Conservation (phyloP, 1,284 basidiomycete genomes). For the Sanguinoderma infundibulare region DNA sequence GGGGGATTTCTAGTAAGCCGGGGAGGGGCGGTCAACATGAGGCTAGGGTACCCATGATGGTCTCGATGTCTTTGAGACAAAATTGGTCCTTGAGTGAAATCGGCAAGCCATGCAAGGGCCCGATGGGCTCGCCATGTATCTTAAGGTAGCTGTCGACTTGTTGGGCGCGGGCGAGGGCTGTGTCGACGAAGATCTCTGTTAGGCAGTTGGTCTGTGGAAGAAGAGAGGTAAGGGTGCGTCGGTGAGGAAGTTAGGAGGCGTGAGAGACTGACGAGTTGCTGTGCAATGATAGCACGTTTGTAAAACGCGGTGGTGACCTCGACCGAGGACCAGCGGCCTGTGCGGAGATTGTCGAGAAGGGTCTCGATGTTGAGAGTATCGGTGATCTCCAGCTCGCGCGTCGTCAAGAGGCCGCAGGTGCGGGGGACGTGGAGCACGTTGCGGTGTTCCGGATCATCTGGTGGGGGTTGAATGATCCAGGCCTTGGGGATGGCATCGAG, state of each 20-base stretch:
- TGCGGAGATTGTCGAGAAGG: constrained; percentile 53
- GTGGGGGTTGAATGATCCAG: constrained; percentile 56
- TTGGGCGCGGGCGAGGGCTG: constrained; percentile 54
- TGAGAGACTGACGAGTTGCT: constrained; percentile 72
- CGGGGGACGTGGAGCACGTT: constrained; percentile 63
- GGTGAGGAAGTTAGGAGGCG: neutral
- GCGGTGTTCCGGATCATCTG: constrained; percentile 39
- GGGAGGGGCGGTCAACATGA: neutral
- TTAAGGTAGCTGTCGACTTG: constrained; percentile 54
- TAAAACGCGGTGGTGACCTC: constrained; percentile 78
- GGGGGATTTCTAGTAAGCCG: neutral
- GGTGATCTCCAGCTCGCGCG: constrained; percentile 71
- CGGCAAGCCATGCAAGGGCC: constrained; percentile 66
- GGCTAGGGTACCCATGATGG: constrained; percentile 48
- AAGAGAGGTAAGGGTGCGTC: constrained; percentile 36
- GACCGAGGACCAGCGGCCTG: constrained; percentile 59
- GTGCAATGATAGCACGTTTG: constrained; percentile 81
- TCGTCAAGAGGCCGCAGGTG: constrained; percentile 61
- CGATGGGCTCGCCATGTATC: constrained; percentile 50
- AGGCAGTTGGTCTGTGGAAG: constrained; percentile 55
- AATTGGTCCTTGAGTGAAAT: constrained; percentile 68
- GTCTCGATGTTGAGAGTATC: constrained; percentile 51
- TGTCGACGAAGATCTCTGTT: constrained; percentile 58
- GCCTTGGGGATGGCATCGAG: constrained; percentile 60
- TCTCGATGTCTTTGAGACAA: constrained; percentile 54